Percentiles rank a stretch among this genome's conserved stretches.
phyloP scores from a whole-genome alignment of 768 basidiomycete genomes.

The Lactarius hengduanensis region DNA sequence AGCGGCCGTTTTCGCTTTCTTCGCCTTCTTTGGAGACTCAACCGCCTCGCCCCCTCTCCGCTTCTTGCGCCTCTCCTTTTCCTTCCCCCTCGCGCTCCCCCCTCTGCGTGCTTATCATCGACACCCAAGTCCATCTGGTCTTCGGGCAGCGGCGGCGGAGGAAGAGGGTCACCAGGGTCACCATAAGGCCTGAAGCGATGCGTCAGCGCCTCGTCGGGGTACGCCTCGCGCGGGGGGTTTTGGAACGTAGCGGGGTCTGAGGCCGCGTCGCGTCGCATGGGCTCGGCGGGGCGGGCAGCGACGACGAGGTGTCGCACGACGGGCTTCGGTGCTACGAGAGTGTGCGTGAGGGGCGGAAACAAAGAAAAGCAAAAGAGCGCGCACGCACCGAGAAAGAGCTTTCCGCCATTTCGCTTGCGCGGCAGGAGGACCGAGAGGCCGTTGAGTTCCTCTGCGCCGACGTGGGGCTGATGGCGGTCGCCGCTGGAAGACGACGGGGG shows the following conservation, averaged over 20 bases:
- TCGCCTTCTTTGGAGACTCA: conserved; percentile 24
- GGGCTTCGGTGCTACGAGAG: conserved; percentile 20
- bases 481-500: background rate
- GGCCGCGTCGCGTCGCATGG: background rate
- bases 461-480: background rate
- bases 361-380: too few relatives aligned
- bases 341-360: too few relatives aligned
- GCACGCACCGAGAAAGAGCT: conserved; percentile 25
- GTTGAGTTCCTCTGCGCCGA: conserved; percentile 26
- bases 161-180: conserved; percentile 14
- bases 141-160: background rate
- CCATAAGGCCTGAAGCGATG: conserved; percentile 28
- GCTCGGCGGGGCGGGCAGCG: conserved; percentile 16
- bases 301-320: conserved; percentile 25
- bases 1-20: conserved; percentile 17
- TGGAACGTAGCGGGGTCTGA: background rate
- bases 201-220: conserved; percentile 24
- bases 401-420: conserved; percentile 24
- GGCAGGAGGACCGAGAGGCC: conserved; percentile 26
- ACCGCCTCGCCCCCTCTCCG: conserved; percentile 11
- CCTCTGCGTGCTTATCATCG: background rate
- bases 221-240: conserved; percentile 25
- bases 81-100: conserved; percentile 7
- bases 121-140: conserved; percentile 6
- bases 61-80: conserved; percentile 14